Base-by-base conservation (phyloP, 2,329 filamentous ascomycete genomes). In the Claviceps spartinae region DNA sequence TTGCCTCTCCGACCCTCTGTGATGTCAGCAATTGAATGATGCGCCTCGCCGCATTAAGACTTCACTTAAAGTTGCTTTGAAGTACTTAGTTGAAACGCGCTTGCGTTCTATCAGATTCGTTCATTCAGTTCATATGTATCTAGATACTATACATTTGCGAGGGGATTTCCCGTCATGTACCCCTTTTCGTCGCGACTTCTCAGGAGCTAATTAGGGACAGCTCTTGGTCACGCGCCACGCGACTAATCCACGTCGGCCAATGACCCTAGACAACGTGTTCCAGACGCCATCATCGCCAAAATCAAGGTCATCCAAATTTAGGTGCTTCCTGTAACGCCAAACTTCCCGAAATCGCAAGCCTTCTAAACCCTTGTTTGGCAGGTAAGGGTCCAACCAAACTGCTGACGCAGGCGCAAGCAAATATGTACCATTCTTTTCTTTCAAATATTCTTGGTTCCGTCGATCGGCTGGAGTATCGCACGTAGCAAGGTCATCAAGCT, bases 241-340 rank as follows among this genome's bases (percentile, higher is more conserved):
- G 37, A 73, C 75, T 16, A 85, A 65, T 5, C 81, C 81, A 48
- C 81, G 70, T 57, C 79, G 72, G 40, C 81, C 81, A 57, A 88
- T 68, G 4, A 89, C 84, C 58, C 85, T 72, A 38, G 73, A 69
- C 46, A 91, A 65, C 7, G 86, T 90, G 55, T 77, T 72, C 82
- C 80, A 84, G 49, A 90, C 72, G 5, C 86, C 86, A 59, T 90
- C 86, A 54, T 86, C 82, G 2, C 72, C 84, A 71, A 87, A 88
- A 62, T 90, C 85, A 62, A 91, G 71, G 66, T 91, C 86, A 65
- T 91, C 86, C 43, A 91, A 69, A 60, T 88, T 89, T 37, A 91
- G 66, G 65, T 91, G 86, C 52, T 74, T 72, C 47, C 67, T 69
- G 60, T 86, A 75, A 54, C 76, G 75, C 83, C 85, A 90, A 3